These are phyloP conservation scores for Starmerella gropengiesseri DNA, from an alignment of 805 yeast genomes.

Conservation along the genomic window DNA sequence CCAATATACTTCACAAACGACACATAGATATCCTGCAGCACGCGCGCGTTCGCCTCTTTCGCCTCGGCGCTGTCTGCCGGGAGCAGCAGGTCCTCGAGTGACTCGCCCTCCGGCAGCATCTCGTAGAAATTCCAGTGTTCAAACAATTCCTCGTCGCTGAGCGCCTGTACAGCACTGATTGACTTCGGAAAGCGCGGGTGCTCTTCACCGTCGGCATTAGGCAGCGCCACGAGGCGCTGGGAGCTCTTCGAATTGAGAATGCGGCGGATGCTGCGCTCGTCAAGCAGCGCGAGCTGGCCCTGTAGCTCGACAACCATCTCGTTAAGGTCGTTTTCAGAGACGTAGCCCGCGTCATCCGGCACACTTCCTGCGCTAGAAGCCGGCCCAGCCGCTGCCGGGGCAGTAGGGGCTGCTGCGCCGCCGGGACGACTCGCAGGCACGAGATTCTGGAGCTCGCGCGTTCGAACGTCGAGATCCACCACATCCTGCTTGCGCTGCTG, in stretches of 20 bases:
- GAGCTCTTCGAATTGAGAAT: conserved; percentile 44
- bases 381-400: background rate
- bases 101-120: conserved; percentile 17
- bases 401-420: background rate
- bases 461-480: conserved; percentile 20
- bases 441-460: conserved; percentile 23
- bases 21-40: conserved; percentile 19
- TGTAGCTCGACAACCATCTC: conserved; percentile 84
- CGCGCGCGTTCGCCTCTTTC: conserved; percentile 13
- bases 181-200: conserved; percentile 19
- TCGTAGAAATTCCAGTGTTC: conserved; percentile 22
- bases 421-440: conserved; percentile 13
- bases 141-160: conserved; percentile 14
- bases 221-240: conserved; percentile 16
- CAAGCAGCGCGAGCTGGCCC: conserved; percentile 66
- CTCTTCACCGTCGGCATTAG: conserved; percentile 22
- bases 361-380: conserved; percentile 1
- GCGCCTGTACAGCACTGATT: conserved; percentile 11
- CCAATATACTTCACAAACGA: conserved; percentile 18
- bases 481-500: conserved; percentile 35
- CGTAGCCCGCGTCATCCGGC: conserved; percentile 25
- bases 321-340: conserved; percentile 72
- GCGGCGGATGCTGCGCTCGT: conserved; percentile 66
- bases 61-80: conserved; percentile 9
- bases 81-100: conserved; percentile 19